These are phyloP conservation scores for Euphorbia corollata DNA, from an alignment of 441 rosid genomes.

Conservation along the genomic window DNA sequence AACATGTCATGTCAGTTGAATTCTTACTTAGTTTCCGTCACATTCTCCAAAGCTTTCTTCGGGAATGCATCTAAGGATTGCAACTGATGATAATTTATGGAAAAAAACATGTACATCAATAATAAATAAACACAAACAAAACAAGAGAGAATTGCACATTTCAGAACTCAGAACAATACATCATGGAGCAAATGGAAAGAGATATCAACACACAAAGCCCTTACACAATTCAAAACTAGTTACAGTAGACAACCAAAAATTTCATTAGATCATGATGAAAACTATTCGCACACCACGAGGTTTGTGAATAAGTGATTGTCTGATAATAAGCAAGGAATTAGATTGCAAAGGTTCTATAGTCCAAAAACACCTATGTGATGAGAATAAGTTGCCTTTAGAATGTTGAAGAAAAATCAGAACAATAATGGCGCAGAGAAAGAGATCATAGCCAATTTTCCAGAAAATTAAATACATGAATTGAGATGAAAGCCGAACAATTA, in stretches of 20 bases:
- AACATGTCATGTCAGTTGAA: conserved; percentile 12
- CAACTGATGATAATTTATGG: conserved; percentile 37
- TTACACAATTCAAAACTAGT: conserved; percentile 1
- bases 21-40: conserved; percentile 62
- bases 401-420: conserved; percentile 6
- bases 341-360: not conserved
- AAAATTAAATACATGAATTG: not conserved
- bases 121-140: not conserved
- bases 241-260: not conserved
- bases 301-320: too few species aligned
- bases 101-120: conserved; percentile 25
- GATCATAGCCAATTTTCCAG: conserved; percentile 3
- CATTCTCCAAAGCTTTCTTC: conserved; percentile 60
- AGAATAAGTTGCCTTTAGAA: not conserved
- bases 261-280: not conserved
- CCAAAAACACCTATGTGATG: conserved; percentile 3
- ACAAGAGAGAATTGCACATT: not conserved
- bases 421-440: not conserved
- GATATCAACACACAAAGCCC: not conserved
- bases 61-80: conserved; percentile 63
- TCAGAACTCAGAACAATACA: not conserved
- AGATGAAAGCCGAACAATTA: not conserved
- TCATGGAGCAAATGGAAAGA: not conserved
- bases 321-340: not conserved
- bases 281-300: too few species aligned